Percentiles rank a stretch among this genome's conserved stretches.
Evolutionary conservation across 331 rosid genomes (phyloP).

Genomic region (Dryas integrifolia): DNA sequence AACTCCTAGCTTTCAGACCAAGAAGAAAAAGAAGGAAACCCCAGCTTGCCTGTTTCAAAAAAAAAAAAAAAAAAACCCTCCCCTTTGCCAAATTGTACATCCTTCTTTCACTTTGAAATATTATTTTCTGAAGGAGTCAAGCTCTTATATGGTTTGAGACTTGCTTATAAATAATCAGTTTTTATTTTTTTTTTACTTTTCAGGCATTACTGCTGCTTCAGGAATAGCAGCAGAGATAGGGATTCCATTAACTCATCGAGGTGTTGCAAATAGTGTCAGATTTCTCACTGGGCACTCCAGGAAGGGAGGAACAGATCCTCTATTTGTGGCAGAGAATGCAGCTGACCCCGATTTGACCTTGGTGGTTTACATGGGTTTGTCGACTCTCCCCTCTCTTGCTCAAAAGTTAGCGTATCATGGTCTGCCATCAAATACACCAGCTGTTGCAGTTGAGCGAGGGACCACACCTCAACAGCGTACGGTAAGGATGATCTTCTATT

Average conservation of each 20-base stretch:
- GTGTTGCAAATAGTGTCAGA: slow-evolving; percentile 75
- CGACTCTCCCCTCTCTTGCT: slow-evolving; percentile 91
- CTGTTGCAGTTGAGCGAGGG: slow-evolving; percentile 94
- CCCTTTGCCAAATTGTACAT: neutral
- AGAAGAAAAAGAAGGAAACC: too few relatives aligned
- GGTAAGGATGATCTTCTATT: slow-evolving; percentile 41
- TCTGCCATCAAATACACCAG: slow-evolving; percentile 73
- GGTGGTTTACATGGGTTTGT: slow-evolving; percentile 95
- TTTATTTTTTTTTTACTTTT: slow-evolving; percentile 20
- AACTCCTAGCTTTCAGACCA: neutral
- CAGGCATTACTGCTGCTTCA: slow-evolving; percentile 97
- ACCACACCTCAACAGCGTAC: slow-evolving; percentile 83
- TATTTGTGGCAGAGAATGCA: slow-evolving; percentile 87
- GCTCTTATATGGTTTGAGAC: neutral
- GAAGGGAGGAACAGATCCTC: slow-evolving; percentile 90
- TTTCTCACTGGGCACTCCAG: slow-evolving; percentile 95
- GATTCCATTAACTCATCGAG: slow-evolving; percentile 89
- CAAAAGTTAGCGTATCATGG: slow-evolving; percentile 74
- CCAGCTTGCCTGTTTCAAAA: neutral
- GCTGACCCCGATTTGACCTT: slow-evolving; percentile 85
- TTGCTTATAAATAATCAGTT: neutral
- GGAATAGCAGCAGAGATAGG: slow-evolving; percentile 94
- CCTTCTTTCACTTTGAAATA: neutral
- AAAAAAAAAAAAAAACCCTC: too few relatives aligned
- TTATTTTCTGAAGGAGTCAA: neutral